These are phyloP conservation scores for Inonotus obliquus DNA, from an alignment of 1,284 basidiomycete genomes.

Conservation along the genomic window DNA sequence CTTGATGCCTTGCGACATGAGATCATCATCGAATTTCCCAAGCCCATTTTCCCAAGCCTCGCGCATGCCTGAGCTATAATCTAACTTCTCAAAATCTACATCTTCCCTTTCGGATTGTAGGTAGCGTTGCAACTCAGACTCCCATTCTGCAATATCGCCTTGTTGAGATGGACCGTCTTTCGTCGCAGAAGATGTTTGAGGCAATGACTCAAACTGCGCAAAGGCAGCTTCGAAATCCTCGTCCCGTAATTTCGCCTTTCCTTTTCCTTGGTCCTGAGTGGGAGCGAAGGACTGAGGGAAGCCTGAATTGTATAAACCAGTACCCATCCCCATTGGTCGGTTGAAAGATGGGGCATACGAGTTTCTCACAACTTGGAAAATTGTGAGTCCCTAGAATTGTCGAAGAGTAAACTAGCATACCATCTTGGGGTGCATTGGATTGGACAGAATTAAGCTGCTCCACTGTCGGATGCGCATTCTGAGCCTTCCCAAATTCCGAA, in stretches of 20 bases:
- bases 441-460: not conserved
- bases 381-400: not conserved
- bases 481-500: slow-evolving; percentile 40
- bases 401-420: slow-evolving; percentile 1
- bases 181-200: slow-evolving; percentile 40
- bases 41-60: slow-evolving; percentile 56
- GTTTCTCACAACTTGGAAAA: slow-evolving; percentile 24
- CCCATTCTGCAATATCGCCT: slow-evolving; percentile 81
- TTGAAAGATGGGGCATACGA: slow-evolving; percentile 35
- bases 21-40: slow-evolving; percentile 37
- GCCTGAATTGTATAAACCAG: slow-evolving; percentile 29
- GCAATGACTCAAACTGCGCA: slow-evolving; percentile 45
- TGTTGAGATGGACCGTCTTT: slow-evolving; percentile 54
- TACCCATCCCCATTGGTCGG: slow-evolving; percentile 27
- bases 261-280: slow-evolving; percentile 39
- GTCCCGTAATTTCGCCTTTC: slow-evolving; percentile 70
- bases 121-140: slow-evolving; percentile 81
- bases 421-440: not conserved
- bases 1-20: slow-evolving; percentile 37
- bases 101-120: slow-evolving; percentile 66
- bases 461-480: not conserved
- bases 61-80: slow-evolving; percentile 58
- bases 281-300: slow-evolving; percentile 28
- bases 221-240: slow-evolving; percentile 79
- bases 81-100: slow-evolving; percentile 36